Evolutionary conservation across 179 eudicot genomes (phyloP).

Genomic region (Vitellaria paradoxa): DNA sequence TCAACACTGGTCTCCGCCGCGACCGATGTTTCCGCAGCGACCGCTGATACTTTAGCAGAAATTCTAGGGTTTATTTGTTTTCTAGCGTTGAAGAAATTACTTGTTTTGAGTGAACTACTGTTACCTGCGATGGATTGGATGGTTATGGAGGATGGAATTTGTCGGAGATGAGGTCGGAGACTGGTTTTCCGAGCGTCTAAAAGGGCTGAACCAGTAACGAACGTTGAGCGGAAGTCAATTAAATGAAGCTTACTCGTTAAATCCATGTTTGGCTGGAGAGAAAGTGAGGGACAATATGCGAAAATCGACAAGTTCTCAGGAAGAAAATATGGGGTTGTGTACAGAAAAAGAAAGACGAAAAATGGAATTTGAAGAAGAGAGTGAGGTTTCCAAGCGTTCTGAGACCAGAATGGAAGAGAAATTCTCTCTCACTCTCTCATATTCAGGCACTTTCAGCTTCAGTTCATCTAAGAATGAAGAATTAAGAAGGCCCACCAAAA

Average conservation of each 20-base stretch:
- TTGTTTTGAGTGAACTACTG: constrained; percentile 22
- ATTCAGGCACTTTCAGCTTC: too few relatives aligned
- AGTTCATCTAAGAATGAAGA: too few relatives aligned
- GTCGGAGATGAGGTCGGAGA: constrained; percentile 34
- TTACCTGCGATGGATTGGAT: constrained; percentile 26
- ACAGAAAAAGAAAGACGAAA: neutral
- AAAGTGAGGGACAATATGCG: neutral
- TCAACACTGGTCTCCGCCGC: constrained; percentile 25
- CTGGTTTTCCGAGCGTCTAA: constrained; percentile 31
- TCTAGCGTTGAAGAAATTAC: constrained; percentile 8
- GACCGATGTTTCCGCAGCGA: constrained; percentile 46
- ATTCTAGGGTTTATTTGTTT: constrained; percentile 30
- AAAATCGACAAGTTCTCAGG: neutral
- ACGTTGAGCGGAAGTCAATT: constrained; percentile 62
- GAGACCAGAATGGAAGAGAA: too few relatives aligned
- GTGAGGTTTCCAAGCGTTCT: too few relatives aligned
- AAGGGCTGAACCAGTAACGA: constrained; percentile 40
- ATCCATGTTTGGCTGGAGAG: constrained; percentile 27
- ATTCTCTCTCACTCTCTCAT: too few relatives aligned
- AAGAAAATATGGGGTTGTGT: neutral
- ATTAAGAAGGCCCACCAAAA: too few relatives aligned
- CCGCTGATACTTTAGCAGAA: constrained; percentile 44
- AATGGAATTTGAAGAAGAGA: neutral
- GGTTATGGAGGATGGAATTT: constrained; percentile 24
- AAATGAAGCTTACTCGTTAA: constrained; percentile 52